phyloP scores from a whole-genome alignment of 1,139 yeast genomes.

The Candida tropicalis region DNA sequence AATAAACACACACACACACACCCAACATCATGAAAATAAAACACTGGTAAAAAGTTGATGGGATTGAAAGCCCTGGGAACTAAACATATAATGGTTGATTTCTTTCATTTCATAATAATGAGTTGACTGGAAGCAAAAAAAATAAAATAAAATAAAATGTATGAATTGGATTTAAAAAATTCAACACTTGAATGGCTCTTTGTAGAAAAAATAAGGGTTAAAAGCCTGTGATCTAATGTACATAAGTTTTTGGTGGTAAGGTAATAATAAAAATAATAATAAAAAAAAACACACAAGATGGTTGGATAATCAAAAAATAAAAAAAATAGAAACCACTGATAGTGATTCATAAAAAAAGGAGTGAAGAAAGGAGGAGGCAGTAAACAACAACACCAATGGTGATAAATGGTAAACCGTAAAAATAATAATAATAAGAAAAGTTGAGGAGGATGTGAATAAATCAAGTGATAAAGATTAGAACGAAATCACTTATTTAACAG shows the following conservation, averaged over 20 bases:
- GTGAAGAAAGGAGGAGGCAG: background rate
- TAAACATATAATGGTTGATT: background rate
- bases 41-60: background rate
- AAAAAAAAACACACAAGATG: background rate
- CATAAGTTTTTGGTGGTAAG: slow-evolving; percentile 3
- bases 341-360: background rate
- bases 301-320: background rate
- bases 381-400: background rate
- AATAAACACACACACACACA: background rate
- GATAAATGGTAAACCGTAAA: background rate
- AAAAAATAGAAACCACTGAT: background rate
- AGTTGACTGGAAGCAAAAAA: background rate
- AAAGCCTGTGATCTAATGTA: slow-evolving; percentile 1
- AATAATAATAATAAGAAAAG: background rate
- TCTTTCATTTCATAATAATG: slow-evolving; percentile 4
- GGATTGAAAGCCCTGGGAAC: background rate
- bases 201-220: background rate
- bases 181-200: slow-evolving; percentile 2
- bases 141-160: background rate
- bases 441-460: background rate
- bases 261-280: background rate
- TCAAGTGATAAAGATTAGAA: background rate
- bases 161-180: background rate
- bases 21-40: background rate
- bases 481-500: slow-evolving; percentile 45